These are phyloP conservation scores for Xylaria scruposa DNA, from an alignment of 495 filamentous ascomycete genomes.

Conservation along the genomic window DNA sequence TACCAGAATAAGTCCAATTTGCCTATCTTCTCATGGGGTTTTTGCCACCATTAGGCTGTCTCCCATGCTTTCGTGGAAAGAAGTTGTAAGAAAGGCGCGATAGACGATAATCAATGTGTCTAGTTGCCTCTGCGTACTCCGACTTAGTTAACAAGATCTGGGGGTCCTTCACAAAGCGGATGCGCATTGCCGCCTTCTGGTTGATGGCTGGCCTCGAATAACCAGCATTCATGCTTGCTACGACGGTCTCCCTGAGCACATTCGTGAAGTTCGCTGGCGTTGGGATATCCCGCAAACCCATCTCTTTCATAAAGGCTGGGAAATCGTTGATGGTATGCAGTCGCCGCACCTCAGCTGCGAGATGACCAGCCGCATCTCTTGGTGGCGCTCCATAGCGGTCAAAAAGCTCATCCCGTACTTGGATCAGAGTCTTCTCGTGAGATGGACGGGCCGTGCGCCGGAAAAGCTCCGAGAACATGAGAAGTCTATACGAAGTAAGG, in stretches of 20 bases:
- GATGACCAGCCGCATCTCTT: slow-evolving; percentile 43
- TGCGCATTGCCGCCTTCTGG: not conserved
- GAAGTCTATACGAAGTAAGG: slow-evolving; percentile 56
- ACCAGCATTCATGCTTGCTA: slow-evolving; percentile 47
- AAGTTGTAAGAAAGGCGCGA: not conserved
- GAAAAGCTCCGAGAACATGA: slow-evolving; percentile 62
- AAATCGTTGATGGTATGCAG: slow-evolving; percentile 53
- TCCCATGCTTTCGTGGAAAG: not conserved
- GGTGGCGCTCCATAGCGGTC: slow-evolving; percentile 56
- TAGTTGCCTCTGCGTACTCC: not conserved
- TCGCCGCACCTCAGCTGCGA: slow-evolving; percentile 50
- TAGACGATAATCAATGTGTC: not conserved
- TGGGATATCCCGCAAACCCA: slow-evolving; percentile 47
- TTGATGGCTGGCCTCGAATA: slow-evolving; percentile 43
- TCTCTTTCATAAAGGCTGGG: slow-evolving; percentile 49
- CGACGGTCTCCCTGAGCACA: slow-evolving; percentile 48
- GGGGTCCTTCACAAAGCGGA: slow-evolving; percentile 7
- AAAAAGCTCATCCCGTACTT: slow-evolving; percentile 55
- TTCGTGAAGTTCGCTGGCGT: slow-evolving; percentile 40
- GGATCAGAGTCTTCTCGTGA: slow-evolving; percentile 40
- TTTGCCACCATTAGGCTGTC: not conserved
- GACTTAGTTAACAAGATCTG: not conserved
- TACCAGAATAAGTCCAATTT: not conserved
- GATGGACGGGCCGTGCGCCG: slow-evolving; percentile 49
- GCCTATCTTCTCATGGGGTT: not conserved